Evolutionary conservation across 2,329 filamentous ascomycete genomes (phyloP).

Genomic region (Colletotrichum viniferum): DNA sequence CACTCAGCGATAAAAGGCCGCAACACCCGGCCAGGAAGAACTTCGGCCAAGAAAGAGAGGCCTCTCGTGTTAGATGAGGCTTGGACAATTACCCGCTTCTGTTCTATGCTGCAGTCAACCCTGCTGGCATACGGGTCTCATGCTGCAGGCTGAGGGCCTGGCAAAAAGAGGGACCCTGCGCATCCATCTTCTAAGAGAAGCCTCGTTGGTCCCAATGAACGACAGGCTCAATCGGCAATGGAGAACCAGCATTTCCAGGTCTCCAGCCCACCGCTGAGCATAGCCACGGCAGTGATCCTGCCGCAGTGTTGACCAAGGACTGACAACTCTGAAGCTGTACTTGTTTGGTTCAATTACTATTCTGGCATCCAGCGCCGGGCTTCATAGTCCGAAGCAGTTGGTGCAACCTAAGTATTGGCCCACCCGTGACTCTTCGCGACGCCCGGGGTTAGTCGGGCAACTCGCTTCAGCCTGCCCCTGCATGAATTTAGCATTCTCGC

Average conservation of each 20-base stretch:
- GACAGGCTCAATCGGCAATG: background rate
- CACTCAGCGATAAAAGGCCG: background rate
- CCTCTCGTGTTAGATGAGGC: background rate
- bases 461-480: background rate
- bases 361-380: background rate
- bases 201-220: background rate
- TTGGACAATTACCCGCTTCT: background rate
- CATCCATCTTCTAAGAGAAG: background rate
- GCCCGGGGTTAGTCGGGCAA: background rate
- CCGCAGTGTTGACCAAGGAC: background rate
- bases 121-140: background rate
- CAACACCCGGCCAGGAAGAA: background rate
- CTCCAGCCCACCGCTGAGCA: background rate
- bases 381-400: too few relatives aligned
- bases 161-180: background rate
- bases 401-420: background rate
- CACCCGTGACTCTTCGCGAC: background rate
- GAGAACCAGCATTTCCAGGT: background rate
- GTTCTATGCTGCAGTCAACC: background rate
- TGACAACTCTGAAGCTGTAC: background rate
- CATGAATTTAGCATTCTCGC: background rate
- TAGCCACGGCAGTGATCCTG: background rate
- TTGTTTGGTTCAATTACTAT: fast-evolving
- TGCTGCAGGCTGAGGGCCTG: background rate
- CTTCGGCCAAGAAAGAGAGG: background rate